A percentile compares a stretch with the other conserved stretches of the same genome.
Evolutionary conservation across 148 eudicot genomes (phyloP).

Genomic region (Camellia japonica): DNA sequence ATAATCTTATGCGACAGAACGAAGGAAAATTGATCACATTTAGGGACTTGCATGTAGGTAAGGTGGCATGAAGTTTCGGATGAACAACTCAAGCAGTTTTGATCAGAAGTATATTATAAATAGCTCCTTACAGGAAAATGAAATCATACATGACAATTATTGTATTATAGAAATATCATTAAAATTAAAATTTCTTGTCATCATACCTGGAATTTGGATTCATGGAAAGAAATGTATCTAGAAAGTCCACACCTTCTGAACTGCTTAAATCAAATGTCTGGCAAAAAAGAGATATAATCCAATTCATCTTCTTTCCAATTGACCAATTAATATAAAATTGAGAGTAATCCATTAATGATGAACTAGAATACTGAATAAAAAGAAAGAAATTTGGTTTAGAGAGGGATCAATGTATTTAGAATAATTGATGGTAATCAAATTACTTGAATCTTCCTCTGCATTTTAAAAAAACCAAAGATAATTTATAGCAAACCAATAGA

Average conservation of each 20-base stretch:
- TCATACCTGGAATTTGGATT: conserved; percentile 74
- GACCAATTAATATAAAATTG: not conserved
- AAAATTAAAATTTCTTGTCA: not conserved
- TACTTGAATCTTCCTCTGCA: too few relatives aligned
- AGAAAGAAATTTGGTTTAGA: not conserved
- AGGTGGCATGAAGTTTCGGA: not conserved
- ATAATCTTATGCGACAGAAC: not conserved
- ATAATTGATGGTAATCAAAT: not conserved
- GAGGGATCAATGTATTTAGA: not conserved
- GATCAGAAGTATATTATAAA: not conserved
- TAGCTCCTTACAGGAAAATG: not conserved
- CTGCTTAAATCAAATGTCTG: conserved; percentile 60
- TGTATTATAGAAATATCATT: not conserved
- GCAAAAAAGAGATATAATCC: conserved; percentile 1
- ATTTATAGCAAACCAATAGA: too few relatives aligned
- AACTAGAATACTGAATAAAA: not conserved
- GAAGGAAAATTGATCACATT: not conserved
- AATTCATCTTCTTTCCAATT: not conserved
- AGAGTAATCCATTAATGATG: not conserved
- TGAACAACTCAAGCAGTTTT: not conserved
- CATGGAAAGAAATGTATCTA: conserved; percentile 81
- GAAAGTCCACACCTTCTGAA: conserved; percentile 66
- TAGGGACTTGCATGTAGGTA: not conserved
- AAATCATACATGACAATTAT: not conserved
- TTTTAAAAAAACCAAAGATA: too few relatives aligned